phyloP scores from a whole-genome alignment of 2,329 filamentous ascomycete genomes.

The Fusarium sp. region DNA sequence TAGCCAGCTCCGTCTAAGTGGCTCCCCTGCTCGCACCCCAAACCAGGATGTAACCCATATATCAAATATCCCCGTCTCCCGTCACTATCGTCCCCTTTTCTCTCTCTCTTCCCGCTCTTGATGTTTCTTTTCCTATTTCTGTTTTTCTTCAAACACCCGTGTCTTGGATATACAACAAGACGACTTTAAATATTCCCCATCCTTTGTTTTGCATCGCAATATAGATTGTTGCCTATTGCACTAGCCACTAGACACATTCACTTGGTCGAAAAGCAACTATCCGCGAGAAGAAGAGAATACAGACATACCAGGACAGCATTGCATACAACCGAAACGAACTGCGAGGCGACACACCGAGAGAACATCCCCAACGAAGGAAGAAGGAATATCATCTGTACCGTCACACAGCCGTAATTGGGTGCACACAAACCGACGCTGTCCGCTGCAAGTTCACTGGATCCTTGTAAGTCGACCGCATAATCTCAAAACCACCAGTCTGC shows the following conservation, averaged over 20 bases:
- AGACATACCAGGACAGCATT: constrained; percentile 3
- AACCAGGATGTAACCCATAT: constrained; percentile 29
- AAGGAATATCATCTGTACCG: constrained; percentile 11
- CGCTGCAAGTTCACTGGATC: constrained; percentile 23
- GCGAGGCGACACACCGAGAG: constrained; percentile 20
- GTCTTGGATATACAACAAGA: constrained; percentile 18
- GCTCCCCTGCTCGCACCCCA: constrained; percentile 9
- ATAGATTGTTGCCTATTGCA: constrained; percentile 10
- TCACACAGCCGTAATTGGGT: constrained; percentile 28
- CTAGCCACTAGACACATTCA: constrained; percentile 5
- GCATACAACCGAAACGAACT: constrained; percentile 29
- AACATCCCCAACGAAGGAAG: not conserved
- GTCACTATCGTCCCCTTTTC: constrained; percentile 34
- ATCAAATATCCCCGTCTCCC: constrained; percentile 36
- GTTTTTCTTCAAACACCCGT: constrained; percentile 15
- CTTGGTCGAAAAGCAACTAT: constrained; percentile 14
- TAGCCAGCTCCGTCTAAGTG: constrained; percentile 29
- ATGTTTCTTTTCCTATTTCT: constrained; percentile 30
- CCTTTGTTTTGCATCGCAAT: constrained; percentile 4
- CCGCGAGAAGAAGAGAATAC: constrained; percentile 14
- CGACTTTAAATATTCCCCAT: constrained; percentile 7
- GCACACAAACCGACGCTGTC: constrained; percentile 26
- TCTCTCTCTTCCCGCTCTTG: constrained; percentile 34
- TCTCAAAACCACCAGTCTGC: constrained; percentile 12
- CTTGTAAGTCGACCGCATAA: constrained; percentile 41